Conservation (phyloP, 2,329 filamentous ascomycete species). For the Microcera coccophila region DNA sequence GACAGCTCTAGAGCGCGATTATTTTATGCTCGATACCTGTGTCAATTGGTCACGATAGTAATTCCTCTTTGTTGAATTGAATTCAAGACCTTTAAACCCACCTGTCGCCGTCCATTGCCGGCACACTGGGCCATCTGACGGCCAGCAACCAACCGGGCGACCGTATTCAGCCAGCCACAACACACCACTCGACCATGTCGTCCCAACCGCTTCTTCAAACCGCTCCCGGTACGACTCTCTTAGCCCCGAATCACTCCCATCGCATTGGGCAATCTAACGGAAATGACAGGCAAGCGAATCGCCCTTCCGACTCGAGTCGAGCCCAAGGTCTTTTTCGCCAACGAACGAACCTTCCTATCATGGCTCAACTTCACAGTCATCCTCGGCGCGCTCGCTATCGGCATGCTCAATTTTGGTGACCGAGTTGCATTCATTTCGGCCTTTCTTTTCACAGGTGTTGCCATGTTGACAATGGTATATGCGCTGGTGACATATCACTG, state of each 20-base stretch:
- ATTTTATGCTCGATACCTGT: too few relatives aligned
- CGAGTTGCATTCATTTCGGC: constrained; percentile 89
- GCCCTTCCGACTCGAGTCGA: constrained; percentile 96
- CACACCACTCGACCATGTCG: constrained; percentile 63
- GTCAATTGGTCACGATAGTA: too few relatives aligned
- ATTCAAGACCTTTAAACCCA: too few relatives aligned
- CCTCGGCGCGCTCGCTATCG: constrained; percentile 91
- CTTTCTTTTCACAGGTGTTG: constrained; percentile 88
- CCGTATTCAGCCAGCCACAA: too few relatives aligned
- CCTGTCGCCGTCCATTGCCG: too few relatives aligned
- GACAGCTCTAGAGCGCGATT: too few relatives aligned
- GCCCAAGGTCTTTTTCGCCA: constrained; percentile 99
- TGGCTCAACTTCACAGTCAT: constrained; percentile 99
- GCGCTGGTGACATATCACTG: constrained; percentile 95
- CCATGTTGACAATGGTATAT: constrained; percentile 93
- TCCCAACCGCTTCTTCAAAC: constrained; percentile 94
- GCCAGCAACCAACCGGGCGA: too few relatives aligned
- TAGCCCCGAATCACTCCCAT: too few relatives aligned
- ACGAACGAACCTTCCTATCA: constrained; percentile 97
- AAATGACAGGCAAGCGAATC: constrained; percentile 83
- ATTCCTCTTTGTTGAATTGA: too few relatives aligned
- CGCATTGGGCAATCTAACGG: too few relatives aligned
- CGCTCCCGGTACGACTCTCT: constrained; percentile 66
- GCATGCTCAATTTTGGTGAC: constrained; percentile 97
- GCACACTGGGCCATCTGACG: too few relatives aligned